phyloP scores from a whole-genome alignment of 2,329 filamentous ascomycete genomes.

The Hymenoscyphus repandus region DNA sequence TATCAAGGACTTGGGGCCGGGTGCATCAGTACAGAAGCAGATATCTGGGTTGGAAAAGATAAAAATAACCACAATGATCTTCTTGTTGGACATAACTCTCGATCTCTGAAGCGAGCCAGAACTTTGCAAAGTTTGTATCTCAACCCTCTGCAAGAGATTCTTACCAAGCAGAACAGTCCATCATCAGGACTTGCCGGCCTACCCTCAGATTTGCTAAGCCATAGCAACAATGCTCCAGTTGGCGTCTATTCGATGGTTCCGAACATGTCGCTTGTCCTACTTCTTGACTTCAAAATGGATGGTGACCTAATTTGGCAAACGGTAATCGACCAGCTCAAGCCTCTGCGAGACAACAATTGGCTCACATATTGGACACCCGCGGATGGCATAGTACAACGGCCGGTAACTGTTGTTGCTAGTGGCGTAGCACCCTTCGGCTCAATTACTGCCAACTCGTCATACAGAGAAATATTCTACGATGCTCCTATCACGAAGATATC shows the following conservation, averaged over 20 bases:
- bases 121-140: slow-evolving; percentile 54
- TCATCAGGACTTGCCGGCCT: background rate
- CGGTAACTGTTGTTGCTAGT: background rate
- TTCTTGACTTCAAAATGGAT: slow-evolving; percentile 46
- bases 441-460: slow-evolving; percentile 33
- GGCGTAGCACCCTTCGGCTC: slow-evolving; percentile 40
- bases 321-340: slow-evolving; percentile 34
- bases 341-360: slow-evolving; percentile 34
- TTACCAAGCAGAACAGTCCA: slow-evolving; percentile 44
- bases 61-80: slow-evolving; percentile 33
- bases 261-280: slow-evolving; percentile 33
- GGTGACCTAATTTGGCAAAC: slow-evolving; percentile 33
- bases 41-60: slow-evolving; percentile 54
- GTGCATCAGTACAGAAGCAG: slow-evolving; percentile 51
- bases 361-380: slow-evolving; percentile 30
- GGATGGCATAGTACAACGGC: slow-evolving; percentile 25
- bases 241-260: slow-evolving; percentile 4
- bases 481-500: slow-evolving; percentile 33
- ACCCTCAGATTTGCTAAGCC: background rate
- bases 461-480: slow-evolving; percentile 43
- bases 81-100: slow-evolving; percentile 51
- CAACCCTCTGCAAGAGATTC: slow-evolving; percentile 50
- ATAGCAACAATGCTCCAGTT: background rate
- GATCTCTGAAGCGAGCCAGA: slow-evolving; percentile 45
- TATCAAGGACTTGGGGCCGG: slow-evolving; percentile 50